Evolutionary conservation across 2,329 filamentous ascomycete species (phyloP).

Genomic region (Simplicillium aogashimaense): DNA sequence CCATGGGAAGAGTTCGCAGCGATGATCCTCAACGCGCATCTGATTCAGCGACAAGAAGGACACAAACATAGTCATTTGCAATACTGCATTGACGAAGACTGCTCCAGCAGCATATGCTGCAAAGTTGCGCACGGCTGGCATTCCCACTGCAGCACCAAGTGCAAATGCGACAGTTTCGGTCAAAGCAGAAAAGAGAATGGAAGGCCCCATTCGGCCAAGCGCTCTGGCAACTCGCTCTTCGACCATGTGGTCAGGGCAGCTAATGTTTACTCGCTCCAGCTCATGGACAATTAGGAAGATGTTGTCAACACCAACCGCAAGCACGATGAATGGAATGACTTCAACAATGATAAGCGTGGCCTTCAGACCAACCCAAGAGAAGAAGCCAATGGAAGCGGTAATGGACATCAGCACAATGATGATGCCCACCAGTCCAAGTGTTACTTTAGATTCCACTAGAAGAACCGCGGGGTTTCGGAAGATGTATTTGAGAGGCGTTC

Average conservation of each 20-base stretch:
- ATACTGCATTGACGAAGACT: constrained; percentile 91
- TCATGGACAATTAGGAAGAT: constrained; percentile 98
- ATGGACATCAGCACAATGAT: constrained; percentile 97
- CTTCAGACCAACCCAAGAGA: constrained; percentile 84
- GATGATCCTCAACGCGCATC: constrained; percentile 74
- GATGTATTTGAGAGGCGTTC: constrained; percentile 72
- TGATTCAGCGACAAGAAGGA: constrained; percentile 89
- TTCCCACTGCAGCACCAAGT: constrained; percentile 85
- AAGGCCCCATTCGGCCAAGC: constrained; percentile 92
- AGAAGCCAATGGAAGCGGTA: constrained; percentile 85
- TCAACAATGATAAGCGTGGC: constrained; percentile 97
- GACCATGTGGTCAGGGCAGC: constrained; percentile 79
- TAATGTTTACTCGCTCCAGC: constrained; percentile 89
- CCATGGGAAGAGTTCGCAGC: constrained; percentile 89
- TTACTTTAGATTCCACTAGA: constrained; percentile 93
- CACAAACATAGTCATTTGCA: constrained; percentile 96
- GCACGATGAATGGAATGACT: constrained; percentile 93
- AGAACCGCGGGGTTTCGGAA: constrained; percentile 74
- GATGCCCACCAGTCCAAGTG: constrained; percentile 88
- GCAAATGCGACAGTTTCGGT: constrained; percentile 93
- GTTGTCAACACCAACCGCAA: constrained; percentile 96
- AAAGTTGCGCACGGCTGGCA: constrained; percentile 97
- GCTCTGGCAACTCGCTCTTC: constrained; percentile 79
- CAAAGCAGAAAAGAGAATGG: constrained; percentile 87
- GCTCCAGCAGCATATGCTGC: constrained; percentile 93